Evolutionary conservation across 169 alveolate species (phyloP).

Genomic region (Plasmodium falciparum): DNA sequence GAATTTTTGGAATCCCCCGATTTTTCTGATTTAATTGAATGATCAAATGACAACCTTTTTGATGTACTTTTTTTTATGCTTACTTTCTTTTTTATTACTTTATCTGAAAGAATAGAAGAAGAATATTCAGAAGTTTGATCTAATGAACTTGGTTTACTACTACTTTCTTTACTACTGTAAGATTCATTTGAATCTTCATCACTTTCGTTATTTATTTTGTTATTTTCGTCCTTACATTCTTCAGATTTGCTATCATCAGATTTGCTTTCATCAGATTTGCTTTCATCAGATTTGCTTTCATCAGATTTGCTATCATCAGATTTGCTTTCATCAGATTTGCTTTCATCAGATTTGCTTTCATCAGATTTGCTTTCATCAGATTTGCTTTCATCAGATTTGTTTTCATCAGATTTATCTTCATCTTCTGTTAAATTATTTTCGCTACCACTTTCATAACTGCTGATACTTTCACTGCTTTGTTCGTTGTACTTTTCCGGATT

Average conservation of each 20-base stretch:
- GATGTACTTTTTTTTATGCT: neutral
- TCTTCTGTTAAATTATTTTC: neutral
- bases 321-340: neutral
- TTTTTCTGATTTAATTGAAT: too few species aligned
- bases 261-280: neutral
- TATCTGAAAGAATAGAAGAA: neutral
- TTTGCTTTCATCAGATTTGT: too few species aligned
- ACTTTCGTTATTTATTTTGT: neutral
- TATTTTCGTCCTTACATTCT: neutral
- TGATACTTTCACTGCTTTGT: conserved; percentile 12
- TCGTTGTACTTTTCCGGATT: conserved; percentile 19
- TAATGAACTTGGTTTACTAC: neutral
- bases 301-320: conserved; percentile 11
- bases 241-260: neutral
- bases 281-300: neutral
- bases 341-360: conserved; percentile 6
- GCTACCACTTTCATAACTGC: conserved; percentile 8
- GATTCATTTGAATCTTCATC: conserved; percentile 3
- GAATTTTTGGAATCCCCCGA: too few species aligned
- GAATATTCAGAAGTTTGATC: neutral
- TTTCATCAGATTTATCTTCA: neutral
- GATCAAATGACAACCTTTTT: neutral
- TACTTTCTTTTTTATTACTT: neutral
- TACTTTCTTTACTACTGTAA: neutral
- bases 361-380: neutral